A percentile compares a stretch with the other conserved stretches of the same genome.
Evolutionary conservation across 2,329 filamentous ascomycete genomes (phyloP).

Genomic region (Fusarium beomiforme): DNA sequence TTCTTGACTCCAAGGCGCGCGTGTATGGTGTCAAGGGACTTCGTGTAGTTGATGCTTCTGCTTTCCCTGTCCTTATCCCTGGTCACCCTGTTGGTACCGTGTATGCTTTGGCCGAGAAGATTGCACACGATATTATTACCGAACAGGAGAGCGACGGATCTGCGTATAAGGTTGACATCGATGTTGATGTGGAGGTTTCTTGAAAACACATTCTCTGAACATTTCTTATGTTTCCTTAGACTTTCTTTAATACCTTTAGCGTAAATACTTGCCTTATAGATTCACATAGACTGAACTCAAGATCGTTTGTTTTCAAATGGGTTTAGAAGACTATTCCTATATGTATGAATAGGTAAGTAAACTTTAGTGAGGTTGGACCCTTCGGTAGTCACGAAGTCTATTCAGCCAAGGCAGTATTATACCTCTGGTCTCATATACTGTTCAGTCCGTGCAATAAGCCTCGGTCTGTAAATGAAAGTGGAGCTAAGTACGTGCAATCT

Average conservation of each 20-base stretch:
- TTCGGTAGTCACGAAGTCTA: neutral
- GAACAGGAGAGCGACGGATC: neutral
- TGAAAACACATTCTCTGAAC: neutral
- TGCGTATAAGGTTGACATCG: neutral
- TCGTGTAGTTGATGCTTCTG: slow-evolving; percentile 27
- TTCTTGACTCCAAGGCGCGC: slow-evolving; percentile 28
- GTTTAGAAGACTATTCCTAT: neutral
- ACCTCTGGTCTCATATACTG: too few relatives aligned
- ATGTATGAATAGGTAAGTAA: neutral
- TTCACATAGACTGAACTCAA: neutral
- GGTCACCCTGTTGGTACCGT: slow-evolving; percentile 29
- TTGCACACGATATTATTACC: slow-evolving; percentile 21
- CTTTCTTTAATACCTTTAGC: neutral
- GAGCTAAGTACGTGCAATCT: neutral
- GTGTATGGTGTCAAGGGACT: slow-evolving; percentile 29
- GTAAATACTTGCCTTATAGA: neutral
- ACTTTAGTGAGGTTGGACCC: too few relatives aligned
- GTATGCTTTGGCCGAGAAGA: slow-evolving; percentile 34
- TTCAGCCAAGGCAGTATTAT: too few relatives aligned
- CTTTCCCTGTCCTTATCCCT: slow-evolving; percentile 26
- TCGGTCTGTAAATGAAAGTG: neutral
- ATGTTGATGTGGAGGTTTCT: neutral
- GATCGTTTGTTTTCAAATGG: neutral
- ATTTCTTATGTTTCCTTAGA: neutral
- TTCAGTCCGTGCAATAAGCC: too few relatives aligned